A percentile compares a stretch with the other conserved stretches of the same genome.
phyloP scores from a whole-genome alignment of 257 asterid species.

The Solanum ossicruentum region DNA sequence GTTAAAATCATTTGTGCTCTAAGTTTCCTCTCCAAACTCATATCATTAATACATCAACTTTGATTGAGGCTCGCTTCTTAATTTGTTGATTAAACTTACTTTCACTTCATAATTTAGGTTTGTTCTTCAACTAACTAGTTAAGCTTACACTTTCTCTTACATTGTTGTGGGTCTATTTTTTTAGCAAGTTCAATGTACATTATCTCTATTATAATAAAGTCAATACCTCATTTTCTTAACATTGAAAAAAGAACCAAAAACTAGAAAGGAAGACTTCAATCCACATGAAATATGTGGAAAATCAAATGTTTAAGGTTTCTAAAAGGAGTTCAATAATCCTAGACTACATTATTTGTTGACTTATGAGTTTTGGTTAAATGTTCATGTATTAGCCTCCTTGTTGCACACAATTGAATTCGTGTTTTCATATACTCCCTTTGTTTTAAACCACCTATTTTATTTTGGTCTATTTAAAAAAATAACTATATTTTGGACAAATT shows the following conservation, averaged over 20 bases:
- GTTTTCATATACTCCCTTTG: not conserved
- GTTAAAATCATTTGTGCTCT: not conserved
- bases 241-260: not conserved
- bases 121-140: not conserved
- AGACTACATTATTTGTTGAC: not conserved
- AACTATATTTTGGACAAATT: no score
- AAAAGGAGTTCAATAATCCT: not conserved
- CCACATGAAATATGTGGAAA: not conserved
- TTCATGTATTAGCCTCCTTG: not conserved
- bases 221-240: not conserved
- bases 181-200: not conserved
- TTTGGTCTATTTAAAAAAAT: no score
- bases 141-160: not conserved
- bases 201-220: not conserved
- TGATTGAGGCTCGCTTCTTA: not conserved
- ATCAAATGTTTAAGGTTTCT: not conserved
- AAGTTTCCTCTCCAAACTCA: not conserved
- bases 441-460: no score
- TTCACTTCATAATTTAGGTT: not conserved
- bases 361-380: not conserved
- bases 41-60: not conserved
- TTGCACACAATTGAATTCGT: not conserved
- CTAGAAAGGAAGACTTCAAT: not conserved
- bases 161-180: not conserved
- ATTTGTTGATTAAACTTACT: not conserved